These are phyloP conservation scores for Climacium dendroides DNA, from an alignment of 225 moss, liverwort and hornwort species.

Conservation along the genomic window DNA sequence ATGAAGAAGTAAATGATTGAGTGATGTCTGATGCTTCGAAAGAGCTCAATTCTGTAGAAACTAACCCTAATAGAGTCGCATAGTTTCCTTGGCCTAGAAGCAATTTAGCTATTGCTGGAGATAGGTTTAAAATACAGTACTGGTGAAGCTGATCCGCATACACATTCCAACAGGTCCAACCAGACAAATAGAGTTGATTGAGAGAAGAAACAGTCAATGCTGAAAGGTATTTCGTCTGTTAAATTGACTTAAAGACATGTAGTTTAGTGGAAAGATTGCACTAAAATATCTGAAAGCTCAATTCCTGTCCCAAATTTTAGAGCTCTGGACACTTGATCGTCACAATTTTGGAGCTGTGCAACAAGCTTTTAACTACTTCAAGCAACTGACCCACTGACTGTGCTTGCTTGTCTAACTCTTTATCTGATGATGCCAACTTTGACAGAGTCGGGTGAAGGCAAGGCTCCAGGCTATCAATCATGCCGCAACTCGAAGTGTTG, in stretches of 20 bases:
- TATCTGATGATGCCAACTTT: not conserved
- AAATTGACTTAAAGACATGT: not conserved
- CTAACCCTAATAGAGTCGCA: not conserved
- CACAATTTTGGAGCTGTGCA: not conserved
- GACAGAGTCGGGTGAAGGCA: not conserved
- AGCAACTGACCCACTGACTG: not conserved
- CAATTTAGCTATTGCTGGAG: not conserved
- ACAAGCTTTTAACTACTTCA: not conserved
- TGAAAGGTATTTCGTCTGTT: no score
- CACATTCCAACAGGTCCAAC: not conserved
- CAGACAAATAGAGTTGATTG: not conserved
- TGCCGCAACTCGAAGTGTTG: constrained; percentile 15
- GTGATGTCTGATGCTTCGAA: no score
- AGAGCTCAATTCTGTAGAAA: not conserved
- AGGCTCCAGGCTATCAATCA: not conserved
- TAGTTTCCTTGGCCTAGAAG: not conserved
- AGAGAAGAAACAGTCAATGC: not conserved
- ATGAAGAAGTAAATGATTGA: not conserved
- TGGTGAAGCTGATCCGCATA: not conserved
- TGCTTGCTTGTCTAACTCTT: not conserved
- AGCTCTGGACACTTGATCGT: not conserved
- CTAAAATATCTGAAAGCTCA: no score
- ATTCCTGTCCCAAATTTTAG: not conserved
- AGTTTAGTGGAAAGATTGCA: no score
- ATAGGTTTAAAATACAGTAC: not conserved